Evolutionary conservation across 768 basidiomycete species (phyloP).

Genomic region (Ramaria sp.): DNA sequence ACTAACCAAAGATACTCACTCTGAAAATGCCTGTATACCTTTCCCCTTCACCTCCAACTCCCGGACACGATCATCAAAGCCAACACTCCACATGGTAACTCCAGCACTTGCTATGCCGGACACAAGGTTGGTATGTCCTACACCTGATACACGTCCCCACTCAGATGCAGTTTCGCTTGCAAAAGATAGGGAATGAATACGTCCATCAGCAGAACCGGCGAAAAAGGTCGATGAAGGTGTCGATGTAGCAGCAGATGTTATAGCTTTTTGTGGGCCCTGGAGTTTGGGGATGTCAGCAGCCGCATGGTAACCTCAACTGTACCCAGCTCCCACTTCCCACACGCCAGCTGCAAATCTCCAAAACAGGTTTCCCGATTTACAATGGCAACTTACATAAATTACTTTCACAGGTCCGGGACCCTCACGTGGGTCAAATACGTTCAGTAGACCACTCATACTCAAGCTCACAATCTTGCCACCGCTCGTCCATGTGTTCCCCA

Average conservation of each 20-base stretch:
- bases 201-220: slow-evolving; percentile 72
- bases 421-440: slow-evolving; percentile 67
- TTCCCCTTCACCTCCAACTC: slow-evolving; percentile 37
- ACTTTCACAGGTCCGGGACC: slow-evolving; percentile 49
- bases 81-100: slow-evolving; percentile 55
- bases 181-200: slow-evolving; percentile 45
- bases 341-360: background rate
- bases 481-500: slow-evolving; percentile 79
- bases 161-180: slow-evolving; percentile 29
- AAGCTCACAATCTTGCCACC: slow-evolving; percentile 66
- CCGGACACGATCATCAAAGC: slow-evolving; percentile 70
- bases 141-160: slow-evolving; percentile 43
- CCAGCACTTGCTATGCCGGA: slow-evolving; percentile 42
- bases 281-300: background rate
- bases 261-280: slow-evolving; percentile 74
- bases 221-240: slow-evolving; percentile 46
- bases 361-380: background rate
- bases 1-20: background rate
- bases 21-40: slow-evolving; percentile 36
- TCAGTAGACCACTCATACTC: slow-evolving; percentile 72
- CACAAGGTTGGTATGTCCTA: slow-evolving; percentile 62
- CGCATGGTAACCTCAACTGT: too few species aligned
- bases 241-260: slow-evolving; percentile 48
- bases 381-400: slow-evolving; percentile 37
- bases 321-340: too few species aligned